Conservation (phyloP, 2,329 filamentous ascomycete genomes). For the Fusarium drepaniforme region DNA sequence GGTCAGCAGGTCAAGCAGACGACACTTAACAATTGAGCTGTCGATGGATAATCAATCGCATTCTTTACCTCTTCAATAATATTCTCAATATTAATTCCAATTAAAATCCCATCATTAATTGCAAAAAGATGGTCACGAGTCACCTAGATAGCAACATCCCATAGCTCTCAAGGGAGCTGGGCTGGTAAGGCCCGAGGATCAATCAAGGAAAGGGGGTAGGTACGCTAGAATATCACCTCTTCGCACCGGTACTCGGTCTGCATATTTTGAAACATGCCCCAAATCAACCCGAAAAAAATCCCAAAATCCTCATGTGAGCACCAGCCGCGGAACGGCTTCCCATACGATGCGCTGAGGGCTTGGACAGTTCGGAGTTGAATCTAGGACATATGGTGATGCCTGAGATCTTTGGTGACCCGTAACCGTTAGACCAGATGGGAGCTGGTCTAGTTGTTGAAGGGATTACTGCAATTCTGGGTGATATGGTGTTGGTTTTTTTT, state of each 20-base stretch:
- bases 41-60: not conserved
- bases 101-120: not conserved
- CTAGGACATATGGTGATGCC: slow-evolving; percentile 1
- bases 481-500: not conserved
- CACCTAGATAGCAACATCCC: not conserved
- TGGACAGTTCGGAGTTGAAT: not conserved
- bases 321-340: not conserved
- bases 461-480: not conserved
- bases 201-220: not conserved
- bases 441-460: not conserved
- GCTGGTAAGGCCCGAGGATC: not conserved
- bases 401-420: not conserved
- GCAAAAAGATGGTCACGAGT: not conserved
- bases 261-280: not conserved
- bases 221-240: not conserved
- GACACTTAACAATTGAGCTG: not conserved
- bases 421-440: slow-evolving; percentile 9
- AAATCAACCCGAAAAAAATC: not conserved
- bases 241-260: slow-evolving; percentile 6
- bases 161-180: not conserved
- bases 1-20: not conserved
- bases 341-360: not conserved
- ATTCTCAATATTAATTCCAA: not conserved
- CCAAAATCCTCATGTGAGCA: not conserved
- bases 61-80: not conserved